These are phyloP conservation scores for Solanum acaule DNA, from an alignment of 257 asterid species.

Conservation along the genomic window DNA sequence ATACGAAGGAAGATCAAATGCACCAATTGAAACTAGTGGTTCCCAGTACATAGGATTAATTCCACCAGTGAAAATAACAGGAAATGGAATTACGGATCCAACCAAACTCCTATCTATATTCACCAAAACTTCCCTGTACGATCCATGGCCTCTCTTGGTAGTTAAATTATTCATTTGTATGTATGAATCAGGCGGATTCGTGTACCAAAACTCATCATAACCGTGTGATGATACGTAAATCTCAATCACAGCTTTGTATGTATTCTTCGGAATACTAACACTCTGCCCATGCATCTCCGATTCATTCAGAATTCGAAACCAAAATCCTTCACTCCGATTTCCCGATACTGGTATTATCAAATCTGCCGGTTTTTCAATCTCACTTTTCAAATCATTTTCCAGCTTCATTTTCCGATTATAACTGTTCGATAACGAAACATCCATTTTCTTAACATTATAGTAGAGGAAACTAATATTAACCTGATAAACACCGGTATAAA, in stretches of 20 bases:
- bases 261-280: conserved; percentile 43
- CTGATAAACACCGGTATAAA: conserved; percentile 47
- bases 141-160: conserved; percentile 50
- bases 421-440: neutral
- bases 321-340: conserved; percentile 41
- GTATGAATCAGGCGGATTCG: conserved; percentile 77
- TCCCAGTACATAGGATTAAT: conserved; percentile 81
- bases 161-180: conserved; percentile 25
- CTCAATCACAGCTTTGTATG: conserved; percentile 77
- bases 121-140: conserved; percentile 62
- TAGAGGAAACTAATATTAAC: conserved; percentile 53
- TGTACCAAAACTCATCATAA: conserved; percentile 81
- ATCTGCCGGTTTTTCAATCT: conserved; percentile 88
- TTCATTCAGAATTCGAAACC: conserved; percentile 62
- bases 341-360: conserved; percentile 61
- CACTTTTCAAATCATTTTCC: too few species aligned
- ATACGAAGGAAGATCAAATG: conserved; percentile 75
- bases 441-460: conserved; percentile 14
- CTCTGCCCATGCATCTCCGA: conserved; percentile 30
- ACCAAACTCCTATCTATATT: conserved; percentile 48
- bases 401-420: neutral
- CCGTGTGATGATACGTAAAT: conserved; percentile 70
- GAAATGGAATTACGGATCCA: conserved; percentile 73
- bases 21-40: conserved; percentile 75
- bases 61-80: conserved; percentile 75